Evolutionary conservation across 2,329 filamentous ascomycete species (phyloP), one percentile per base, ranked within the genome.

Genomic region (Chrysosporium keratinophilum): DNA sequence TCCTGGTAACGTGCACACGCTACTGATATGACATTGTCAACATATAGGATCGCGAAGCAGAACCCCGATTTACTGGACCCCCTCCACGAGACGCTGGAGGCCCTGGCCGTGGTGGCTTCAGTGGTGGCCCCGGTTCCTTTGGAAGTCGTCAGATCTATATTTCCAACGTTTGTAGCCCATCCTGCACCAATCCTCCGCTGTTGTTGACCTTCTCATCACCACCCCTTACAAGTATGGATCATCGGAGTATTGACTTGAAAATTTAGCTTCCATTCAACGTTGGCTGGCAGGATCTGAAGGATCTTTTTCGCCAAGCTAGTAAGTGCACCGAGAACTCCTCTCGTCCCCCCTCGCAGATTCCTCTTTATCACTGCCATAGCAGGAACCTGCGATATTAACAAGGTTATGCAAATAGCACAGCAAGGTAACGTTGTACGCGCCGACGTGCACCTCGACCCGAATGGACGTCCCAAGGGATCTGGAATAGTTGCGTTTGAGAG

Each of bases 231-330:
- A 55, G 58, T 57, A 48, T 57, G 40, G 54, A 15, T 45, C 7
- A 19, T 15, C 54, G 53, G 54, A 58, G 62, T 55, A 62, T 71
- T 76, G 63, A 72, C 69, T 47, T 64, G 60, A 65, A 56, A 66
- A 56, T 54, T 59, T 73, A 98, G 93, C 87, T 98, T 63, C 93
- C 93, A 17, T 98, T 90, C 76, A 95, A 88, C 61, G 88, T 95
- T 64, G 93, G 93, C 69, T 98, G 93, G 93, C 93, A 98, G 75
- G 93, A 98, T 72, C 76, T 98, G 63, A 98, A 98, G 76, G 93
- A 98, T 72, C 79, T 98, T 62, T 98, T 98, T 79, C 87, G 93
- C 67, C 90, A 96, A 80, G 90, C 93, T 74, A 88, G 90, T 95
- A 78, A 79, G 88, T 78, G 49, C 57, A 54, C n/a, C 37, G 49